phyloP scores from a whole-genome alignment of 2,329 filamentous ascomycete species.

The Xylaria sp. region DNA sequence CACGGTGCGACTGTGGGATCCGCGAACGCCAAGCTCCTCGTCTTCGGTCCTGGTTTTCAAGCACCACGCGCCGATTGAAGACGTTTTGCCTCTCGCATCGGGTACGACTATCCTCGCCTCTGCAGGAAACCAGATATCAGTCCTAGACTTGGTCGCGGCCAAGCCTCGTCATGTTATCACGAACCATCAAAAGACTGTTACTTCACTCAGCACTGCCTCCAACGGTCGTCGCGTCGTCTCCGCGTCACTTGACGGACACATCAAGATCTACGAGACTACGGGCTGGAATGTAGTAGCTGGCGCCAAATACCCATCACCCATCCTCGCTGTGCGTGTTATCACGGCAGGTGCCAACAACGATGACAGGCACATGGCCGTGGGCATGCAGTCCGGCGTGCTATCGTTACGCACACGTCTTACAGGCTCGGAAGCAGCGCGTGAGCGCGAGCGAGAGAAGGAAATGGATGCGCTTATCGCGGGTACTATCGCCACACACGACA shows the following conservation, averaged over 20 bases:
- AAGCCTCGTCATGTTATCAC: slow-evolving; percentile 84
- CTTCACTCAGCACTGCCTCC: slow-evolving; percentile 80
- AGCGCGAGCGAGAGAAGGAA: slow-evolving; percentile 78
- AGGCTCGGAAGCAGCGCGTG: slow-evolving; percentile 77
- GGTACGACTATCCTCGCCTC: slow-evolving; percentile 87
- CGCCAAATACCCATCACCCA: slow-evolving; percentile 89
- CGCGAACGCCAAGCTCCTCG: slow-evolving; percentile 68
- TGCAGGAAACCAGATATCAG: slow-evolving; percentile 83
- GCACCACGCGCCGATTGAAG: slow-evolving; percentile 86
- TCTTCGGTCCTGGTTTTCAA: slow-evolving; percentile 87
- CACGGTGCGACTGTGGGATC: slow-evolving; percentile 93
- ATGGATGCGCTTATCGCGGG: slow-evolving; percentile 84
- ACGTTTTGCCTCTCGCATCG: slow-evolving; percentile 83
- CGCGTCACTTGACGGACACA: slow-evolving; percentile 90
- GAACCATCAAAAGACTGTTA: slow-evolving; percentile 98
- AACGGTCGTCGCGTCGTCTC: slow-evolving; percentile 81
- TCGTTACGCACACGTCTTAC: slow-evolving; percentile 88
- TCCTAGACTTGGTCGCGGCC: slow-evolving; percentile 90
- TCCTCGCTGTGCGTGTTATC: slow-evolving; percentile 83
- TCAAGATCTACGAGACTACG: slow-evolving; percentile 94
- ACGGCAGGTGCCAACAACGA: slow-evolving; percentile 69
- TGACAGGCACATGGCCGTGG: slow-evolving; percentile 92
- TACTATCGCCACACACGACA: slow-evolving; percentile 78
- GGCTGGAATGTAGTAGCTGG: slow-evolving; percentile 97
- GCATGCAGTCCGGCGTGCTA: slow-evolving; percentile 92